These are phyloP conservation scores for Lenzites betulinus DNA, from an alignment of 768 basidiomycete species.

Conservation along the genomic window DNA sequence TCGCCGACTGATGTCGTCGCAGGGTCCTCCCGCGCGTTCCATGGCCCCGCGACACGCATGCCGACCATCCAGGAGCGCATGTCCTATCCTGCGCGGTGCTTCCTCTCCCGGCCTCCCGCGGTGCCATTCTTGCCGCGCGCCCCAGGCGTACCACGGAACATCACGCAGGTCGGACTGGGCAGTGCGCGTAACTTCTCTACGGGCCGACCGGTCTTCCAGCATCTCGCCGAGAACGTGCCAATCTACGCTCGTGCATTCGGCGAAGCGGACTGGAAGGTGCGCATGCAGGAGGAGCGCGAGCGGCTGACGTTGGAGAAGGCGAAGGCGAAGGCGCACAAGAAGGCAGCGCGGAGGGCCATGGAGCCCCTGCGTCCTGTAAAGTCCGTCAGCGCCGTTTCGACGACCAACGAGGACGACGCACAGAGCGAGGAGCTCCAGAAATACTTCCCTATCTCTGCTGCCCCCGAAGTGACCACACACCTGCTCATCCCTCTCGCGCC, in stretches of 20 bases:
- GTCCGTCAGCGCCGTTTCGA: slow-evolving; percentile 10
- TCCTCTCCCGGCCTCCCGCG: slow-evolving; percentile 48
- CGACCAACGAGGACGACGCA: slow-evolving; percentile 28
- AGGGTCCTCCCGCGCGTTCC: slow-evolving; percentile 29
- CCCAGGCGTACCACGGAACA: slow-evolving; percentile 46
- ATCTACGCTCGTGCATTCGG: slow-evolving; percentile 72
- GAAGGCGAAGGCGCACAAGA: slow-evolving; percentile 23
- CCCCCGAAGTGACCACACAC: slow-evolving; percentile 53
- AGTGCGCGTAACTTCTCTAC: slow-evolving; percentile 76
- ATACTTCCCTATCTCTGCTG: slow-evolving; percentile 54
- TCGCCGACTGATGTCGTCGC: slow-evolving; percentile 31
- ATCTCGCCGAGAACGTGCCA: slow-evolving; percentile 71
- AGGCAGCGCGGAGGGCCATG: slow-evolving; percentile 26
- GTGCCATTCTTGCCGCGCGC: slow-evolving; percentile 61
- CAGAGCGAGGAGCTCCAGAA: slow-evolving; percentile 50
- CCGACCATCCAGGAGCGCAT: slow-evolving; percentile 53
- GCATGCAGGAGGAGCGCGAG: slow-evolving; percentile 47
- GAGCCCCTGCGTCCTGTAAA: slow-evolving; percentile 13
- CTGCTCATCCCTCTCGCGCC: slow-evolving; percentile 80
- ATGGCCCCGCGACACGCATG: slow-evolving; percentile 25
- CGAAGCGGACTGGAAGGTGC: slow-evolving; percentile 71
- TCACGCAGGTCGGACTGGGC: slow-evolving; percentile 74
- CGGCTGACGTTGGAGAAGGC: slow-evolving; percentile 26
- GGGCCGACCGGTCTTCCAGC: slow-evolving; percentile 75
- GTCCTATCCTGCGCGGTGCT: slow-evolving; percentile 55